Evolutionary conservation across 2,329 filamentous ascomycete genomes (phyloP).

Genomic region (Ophiostoma himal-ulmi): DNA sequence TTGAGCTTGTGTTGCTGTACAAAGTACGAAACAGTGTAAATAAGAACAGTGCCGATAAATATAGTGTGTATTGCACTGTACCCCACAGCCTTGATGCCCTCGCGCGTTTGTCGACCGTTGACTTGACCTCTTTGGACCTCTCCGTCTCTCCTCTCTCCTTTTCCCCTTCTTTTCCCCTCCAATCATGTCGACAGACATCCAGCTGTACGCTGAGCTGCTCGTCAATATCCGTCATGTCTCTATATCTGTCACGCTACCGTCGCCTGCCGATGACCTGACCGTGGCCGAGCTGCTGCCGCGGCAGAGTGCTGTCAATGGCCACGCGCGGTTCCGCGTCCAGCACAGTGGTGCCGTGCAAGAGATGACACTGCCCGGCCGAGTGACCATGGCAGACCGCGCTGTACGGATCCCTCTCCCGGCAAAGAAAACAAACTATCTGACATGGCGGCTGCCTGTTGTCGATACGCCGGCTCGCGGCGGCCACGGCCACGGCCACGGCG

Average conservation of each 20-base stretch:
- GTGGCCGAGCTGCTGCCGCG: constrained; percentile 40
- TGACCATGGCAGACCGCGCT: constrained; percentile 34
- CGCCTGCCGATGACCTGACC: constrained; percentile 40
- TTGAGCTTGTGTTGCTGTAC: background rate
- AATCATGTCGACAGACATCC: constrained; percentile 15
- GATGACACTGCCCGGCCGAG: constrained; percentile 41
- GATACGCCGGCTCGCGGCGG: background rate
- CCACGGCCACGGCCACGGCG: background rate
- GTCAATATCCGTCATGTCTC: constrained; percentile 60
- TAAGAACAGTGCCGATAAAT: background rate
- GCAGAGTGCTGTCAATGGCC: constrained; percentile 30
- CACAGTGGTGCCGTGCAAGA: constrained; percentile 39
- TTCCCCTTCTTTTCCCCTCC: background rate
- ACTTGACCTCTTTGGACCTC: background rate
- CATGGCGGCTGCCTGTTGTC: constrained; percentile 48
- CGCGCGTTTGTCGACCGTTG: background rate
- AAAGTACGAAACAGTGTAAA: background rate
- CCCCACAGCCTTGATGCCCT: background rate
- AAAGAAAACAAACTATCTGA: constrained; percentile 25
- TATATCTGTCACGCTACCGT: constrained; percentile 47
- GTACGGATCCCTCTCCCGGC: constrained; percentile 29
- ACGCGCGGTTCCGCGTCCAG: constrained; percentile 37
- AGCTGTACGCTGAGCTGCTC: constrained; percentile 59
- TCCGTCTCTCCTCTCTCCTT: background rate
- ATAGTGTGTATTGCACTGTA: background rate